Percentiles rank a stretch among this genome's conserved stretches.
Conservation (phyloP, 2,329 filamentous ascomycete genomes). For the Tricladium varicosporioides region DNA sequence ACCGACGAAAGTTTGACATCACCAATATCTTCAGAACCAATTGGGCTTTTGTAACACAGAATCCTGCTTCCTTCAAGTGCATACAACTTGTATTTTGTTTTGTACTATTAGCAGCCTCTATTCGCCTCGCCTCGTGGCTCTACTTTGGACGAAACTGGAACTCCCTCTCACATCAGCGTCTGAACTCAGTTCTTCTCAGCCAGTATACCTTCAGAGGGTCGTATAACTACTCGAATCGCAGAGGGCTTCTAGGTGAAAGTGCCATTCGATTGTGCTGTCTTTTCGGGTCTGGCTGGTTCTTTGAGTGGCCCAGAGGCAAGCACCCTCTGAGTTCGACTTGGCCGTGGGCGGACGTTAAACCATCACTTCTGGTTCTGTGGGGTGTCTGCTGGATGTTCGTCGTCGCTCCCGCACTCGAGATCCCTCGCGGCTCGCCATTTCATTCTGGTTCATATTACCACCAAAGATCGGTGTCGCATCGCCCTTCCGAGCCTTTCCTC, state of each 20-base stretch:
- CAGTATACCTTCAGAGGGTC: slow-evolving; percentile 1
- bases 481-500: slow-evolving; percentile 2
- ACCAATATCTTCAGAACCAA: not conserved
- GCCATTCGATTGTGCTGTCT: slow-evolving; percentile 11
- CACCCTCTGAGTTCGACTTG: slow-evolving; percentile 28
- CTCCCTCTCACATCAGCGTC: not conserved
- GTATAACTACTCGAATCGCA: not conserved
- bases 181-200: not conserved
- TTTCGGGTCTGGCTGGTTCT: slow-evolving; percentile 26
- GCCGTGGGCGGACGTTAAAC: slow-evolving; percentile 27
- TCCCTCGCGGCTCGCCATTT: not conserved
- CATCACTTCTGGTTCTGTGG: slow-evolving; percentile 27
- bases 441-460: not conserved
- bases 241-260: slow-evolving; percentile 4
- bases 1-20: not conserved
- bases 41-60: not conserved
- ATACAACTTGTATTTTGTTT: not conserved
- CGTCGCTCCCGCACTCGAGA: slow-evolving; percentile 13
- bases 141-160: not conserved
- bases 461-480: not conserved
- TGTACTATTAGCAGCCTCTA: not conserved
- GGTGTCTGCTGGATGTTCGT: slow-evolving; percentile 30
- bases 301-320: slow-evolving; percentile 26
- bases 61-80: not conserved
- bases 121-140: not conserved